A percentile compares a stretch with the other conserved stretches of the same genome.
These are phyloP conservation scores for Amanita subjunquillea DNA, from an alignment of 768 basidiomycete genomes.

Conservation along the genomic window DNA sequence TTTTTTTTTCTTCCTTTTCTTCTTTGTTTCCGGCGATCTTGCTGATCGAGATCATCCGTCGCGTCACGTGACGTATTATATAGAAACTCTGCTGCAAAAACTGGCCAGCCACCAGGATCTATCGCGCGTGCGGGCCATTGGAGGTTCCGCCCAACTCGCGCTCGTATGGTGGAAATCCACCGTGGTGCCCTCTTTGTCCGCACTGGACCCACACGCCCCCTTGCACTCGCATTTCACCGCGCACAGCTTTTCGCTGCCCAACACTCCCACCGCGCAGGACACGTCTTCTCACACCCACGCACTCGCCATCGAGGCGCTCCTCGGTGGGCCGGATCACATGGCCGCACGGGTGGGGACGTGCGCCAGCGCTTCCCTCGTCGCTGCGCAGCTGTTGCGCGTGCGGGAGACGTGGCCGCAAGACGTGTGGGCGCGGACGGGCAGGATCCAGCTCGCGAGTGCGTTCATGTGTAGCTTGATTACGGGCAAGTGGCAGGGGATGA, in stretches of 20 bases:
- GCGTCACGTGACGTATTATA: slow-evolving; percentile 15
- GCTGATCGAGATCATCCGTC: slow-evolving; percentile 20
- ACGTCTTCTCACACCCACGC: slow-evolving; percentile 76
- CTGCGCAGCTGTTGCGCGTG: no score
- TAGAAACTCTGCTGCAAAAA: slow-evolving; percentile 71
- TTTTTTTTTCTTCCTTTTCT: slow-evolving; percentile 13
- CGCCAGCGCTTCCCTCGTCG: slow-evolving; percentile 32
- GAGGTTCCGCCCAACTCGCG: slow-evolving; percentile 75
- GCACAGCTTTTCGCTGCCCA: slow-evolving; percentile 59
- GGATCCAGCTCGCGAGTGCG: slow-evolving; percentile 67
- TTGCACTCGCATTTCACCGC: slow-evolving; percentile 60
- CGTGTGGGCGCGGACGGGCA: slow-evolving; percentile 70
- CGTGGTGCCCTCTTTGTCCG: slow-evolving; percentile 37
- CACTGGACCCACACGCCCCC: slow-evolving; percentile 9
- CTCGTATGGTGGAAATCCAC: slow-evolving; percentile 85
- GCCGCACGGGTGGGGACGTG: slow-evolving; percentile 66
- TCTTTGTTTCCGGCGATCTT: slow-evolving; percentile 17
- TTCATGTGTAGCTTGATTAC: slow-evolving; percentile 63
- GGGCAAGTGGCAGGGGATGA: slow-evolving; percentile 64
- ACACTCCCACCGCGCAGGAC: slow-evolving; percentile 68
- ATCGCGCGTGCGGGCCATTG: slow-evolving; percentile 61
- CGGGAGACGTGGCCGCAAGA: slow-evolving; percentile 62
- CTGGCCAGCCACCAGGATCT: slow-evolving; percentile 61
- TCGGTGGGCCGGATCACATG: slow-evolving; percentile 74
- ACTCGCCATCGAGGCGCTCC: slow-evolving; percentile 59